phyloP scores from a whole-genome alignment of 2,329 filamentous ascomycete species.

The Blastomyces percursus region DNA sequence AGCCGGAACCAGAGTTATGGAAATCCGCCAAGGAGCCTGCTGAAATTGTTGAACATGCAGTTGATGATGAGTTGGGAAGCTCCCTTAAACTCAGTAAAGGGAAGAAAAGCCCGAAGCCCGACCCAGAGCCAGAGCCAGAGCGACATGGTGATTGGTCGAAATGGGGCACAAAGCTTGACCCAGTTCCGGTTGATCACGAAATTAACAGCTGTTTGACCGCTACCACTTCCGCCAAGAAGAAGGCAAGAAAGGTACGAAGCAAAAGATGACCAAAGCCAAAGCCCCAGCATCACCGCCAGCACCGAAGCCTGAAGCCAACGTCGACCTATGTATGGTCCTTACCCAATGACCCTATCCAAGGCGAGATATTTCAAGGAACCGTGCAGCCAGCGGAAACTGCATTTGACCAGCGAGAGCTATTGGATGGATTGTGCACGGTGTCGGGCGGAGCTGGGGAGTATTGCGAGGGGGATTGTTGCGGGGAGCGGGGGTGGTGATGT shows the following conservation, averaged over 20 bases:
- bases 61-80: not conserved
- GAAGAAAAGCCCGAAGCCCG: no score
- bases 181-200: no score
- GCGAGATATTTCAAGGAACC: not conserved
- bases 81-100: no score
- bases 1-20: not conserved
- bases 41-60: not conserved
- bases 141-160: no score
- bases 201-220: no score
- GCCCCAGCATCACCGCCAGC: not conserved
- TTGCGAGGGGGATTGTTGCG: not conserved
- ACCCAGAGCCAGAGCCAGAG: no score
- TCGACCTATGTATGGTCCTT: not conserved
- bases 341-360: not conserved
- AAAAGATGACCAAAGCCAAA: no score
- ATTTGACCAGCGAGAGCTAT: not conserved
- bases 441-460: not conserved
- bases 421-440: not conserved
- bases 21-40: not conserved
- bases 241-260: not conserved
- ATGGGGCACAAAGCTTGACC: no score
- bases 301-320: no score
- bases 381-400: not conserved
- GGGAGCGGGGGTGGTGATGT: not conserved
- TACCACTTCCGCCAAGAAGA: not conserved